phyloP scores from a whole-genome alignment of 2,329 filamentous ascomycete species.

The Penicillium occitanis region DNA sequence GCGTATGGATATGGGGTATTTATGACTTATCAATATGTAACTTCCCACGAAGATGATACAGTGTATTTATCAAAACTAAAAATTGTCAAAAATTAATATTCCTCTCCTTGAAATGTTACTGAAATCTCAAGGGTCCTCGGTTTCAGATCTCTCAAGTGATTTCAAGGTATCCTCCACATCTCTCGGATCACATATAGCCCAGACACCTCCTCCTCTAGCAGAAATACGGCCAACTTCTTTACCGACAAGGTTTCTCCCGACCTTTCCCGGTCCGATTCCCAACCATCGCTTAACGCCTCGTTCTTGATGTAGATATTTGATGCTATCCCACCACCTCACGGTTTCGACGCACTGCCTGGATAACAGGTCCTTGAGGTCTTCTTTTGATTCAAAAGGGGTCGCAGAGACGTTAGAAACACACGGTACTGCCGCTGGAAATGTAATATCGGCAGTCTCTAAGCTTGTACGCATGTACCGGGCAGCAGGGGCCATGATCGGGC shows the following conservation, averaged over 20 bases:
- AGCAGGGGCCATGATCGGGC: constrained; percentile 85
- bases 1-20: not conserved
- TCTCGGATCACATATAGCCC: constrained; percentile 80
- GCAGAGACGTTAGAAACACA: constrained; percentile 87
- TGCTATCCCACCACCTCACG: constrained; percentile 91
- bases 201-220: constrained; percentile 86
- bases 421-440: constrained; percentile 71
- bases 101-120: not conserved
- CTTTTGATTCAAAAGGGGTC: constrained; percentile 69
- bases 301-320: constrained; percentile 83
- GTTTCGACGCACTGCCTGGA: constrained; percentile 86
- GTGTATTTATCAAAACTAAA: not conserved
- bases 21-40: not conserved
- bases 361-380: constrained; percentile 74
- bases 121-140: constrained; percentile 16
- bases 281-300: constrained; percentile 80
- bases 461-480: constrained; percentile 69
- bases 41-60: not conserved
- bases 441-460: constrained; percentile 64
- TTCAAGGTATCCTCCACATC: constrained; percentile 69
- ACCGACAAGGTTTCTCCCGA: constrained; percentile 87
- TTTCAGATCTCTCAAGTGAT: constrained; percentile 65
- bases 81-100: not conserved
- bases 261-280: constrained; percentile 89
- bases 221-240: constrained; percentile 86